Evolutionary conservation across 73 alveolate species (phyloP).

Genomic region (Paramecium bursaria): DNA sequence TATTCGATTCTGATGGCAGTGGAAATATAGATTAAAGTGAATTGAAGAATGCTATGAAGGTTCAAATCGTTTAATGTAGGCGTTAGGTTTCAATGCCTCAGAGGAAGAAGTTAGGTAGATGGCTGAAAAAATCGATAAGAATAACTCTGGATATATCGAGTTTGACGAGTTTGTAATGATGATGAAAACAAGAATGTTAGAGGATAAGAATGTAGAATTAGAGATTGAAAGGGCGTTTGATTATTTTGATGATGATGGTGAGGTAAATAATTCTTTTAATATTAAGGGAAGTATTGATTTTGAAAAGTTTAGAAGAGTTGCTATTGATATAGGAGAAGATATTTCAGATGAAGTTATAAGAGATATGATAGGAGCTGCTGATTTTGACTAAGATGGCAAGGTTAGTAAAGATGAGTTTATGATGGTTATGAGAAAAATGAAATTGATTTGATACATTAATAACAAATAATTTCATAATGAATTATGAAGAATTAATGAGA

Average conservation of each 20-base stretch:
- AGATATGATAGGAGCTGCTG: constrained; percentile 67
- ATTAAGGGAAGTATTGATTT: constrained; percentile 64
- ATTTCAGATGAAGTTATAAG: constrained; percentile 25
- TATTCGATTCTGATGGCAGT: constrained; percentile 69
- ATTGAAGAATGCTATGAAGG: constrained; percentile 69
- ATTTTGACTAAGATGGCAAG: constrained; percentile 66
- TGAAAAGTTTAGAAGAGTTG: constrained; percentile 64
- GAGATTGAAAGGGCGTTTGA: constrained; percentile 95
- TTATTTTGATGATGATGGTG: constrained; percentile 94
- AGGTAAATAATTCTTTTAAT: constrained; percentile 5
- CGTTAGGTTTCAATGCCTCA: constrained; percentile 64
- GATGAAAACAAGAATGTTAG: constrained; percentile 96
- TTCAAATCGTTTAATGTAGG: not conserved
- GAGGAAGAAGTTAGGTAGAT: constrained; percentile 79
- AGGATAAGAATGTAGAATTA: constrained; percentile 90
- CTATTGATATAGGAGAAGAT: constrained; percentile 66
- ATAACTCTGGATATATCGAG: constrained; percentile 92
- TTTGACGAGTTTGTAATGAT: constrained; percentile 83
- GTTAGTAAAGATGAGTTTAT: constrained; percentile 70
- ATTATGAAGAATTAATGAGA: not conserved
- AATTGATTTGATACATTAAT: constrained; percentile 56
- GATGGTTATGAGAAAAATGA: constrained; percentile 73
- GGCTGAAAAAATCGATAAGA: constrained; percentile 91
- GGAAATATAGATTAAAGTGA: constrained; percentile 70
- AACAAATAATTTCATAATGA: not conserved